phyloP scores from a whole-genome alignment of 768 basidiomycete genomes.

The Mycena polygramma region DNA sequence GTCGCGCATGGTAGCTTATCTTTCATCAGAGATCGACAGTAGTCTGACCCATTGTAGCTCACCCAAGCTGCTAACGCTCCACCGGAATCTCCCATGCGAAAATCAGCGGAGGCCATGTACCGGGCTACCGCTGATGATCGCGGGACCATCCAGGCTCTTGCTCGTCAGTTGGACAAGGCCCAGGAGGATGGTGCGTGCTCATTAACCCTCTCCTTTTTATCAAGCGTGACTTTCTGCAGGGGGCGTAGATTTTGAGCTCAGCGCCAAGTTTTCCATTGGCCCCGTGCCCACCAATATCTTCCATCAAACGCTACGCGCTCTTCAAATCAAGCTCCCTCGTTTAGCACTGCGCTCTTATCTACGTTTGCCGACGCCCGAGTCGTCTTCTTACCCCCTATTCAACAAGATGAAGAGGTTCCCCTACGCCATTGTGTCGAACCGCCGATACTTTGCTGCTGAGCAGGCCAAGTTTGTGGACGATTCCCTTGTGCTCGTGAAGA shows the following conservation, averaged over 20 bases:
- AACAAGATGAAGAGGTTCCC: slow-evolving; percentile 3
- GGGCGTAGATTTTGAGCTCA: neutral
- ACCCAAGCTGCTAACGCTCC: too few species aligned
- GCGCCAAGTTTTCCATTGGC: neutral
- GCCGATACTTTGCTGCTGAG: neutral
- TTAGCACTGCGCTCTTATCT: neutral
- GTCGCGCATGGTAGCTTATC: too few species aligned
- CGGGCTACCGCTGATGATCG: neutral
- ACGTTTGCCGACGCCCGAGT: neutral
- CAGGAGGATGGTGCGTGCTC: neutral
- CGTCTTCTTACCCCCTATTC: neutral
- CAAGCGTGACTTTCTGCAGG: neutral
- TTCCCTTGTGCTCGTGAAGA: neutral
- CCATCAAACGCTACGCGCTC: neutral
- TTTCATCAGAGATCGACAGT: too few species aligned
- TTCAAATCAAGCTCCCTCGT: neutral
- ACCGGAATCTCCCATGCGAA: too few species aligned
- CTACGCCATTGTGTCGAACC: neutral
- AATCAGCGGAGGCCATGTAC: neutral
- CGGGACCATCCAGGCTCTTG: neutral
- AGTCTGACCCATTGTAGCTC: too few species aligned
- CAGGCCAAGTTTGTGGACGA: neutral
- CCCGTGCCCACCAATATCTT: neutral
- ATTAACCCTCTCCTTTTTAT: neutral
- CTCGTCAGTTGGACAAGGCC: neutral